These are phyloP conservation scores for Penicillium sp. DNA, from an alignment of 2,329 filamentous ascomycete species.

Conservation along the genomic window DNA sequence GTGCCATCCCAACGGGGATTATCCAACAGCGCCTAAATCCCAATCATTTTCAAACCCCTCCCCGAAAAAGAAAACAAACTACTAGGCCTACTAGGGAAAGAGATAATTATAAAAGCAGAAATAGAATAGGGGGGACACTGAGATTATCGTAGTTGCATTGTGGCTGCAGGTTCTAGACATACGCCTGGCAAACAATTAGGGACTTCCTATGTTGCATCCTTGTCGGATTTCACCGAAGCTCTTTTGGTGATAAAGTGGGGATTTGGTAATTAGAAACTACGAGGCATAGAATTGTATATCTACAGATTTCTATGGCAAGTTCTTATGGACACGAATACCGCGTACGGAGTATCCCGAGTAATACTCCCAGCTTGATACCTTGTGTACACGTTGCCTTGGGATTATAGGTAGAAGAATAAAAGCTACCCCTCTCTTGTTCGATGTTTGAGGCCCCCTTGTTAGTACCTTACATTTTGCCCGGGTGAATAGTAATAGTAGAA, in stretches of 20 bases:
- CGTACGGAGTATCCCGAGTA: neutral
- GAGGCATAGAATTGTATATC: neutral
- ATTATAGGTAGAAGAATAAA: neutral
- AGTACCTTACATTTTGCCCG: constrained; percentile 1
- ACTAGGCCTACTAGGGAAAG: neutral
- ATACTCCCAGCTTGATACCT: neutral
- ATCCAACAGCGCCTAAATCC: neutral
- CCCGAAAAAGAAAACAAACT: neutral
- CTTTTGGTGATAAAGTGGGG: neutral
- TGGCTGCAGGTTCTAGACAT: constrained; percentile 7
- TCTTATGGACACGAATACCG: neutral
- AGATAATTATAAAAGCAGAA: neutral
- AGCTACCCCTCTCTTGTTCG: neutral
- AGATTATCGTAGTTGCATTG: constrained; percentile 2
- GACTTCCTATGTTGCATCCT: neutral
- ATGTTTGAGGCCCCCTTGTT: neutral
- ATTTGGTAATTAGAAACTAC: neutral
- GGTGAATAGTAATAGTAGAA: neutral
- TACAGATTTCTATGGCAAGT: neutral
- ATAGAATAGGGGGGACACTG: neutral
- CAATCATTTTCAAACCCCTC: neutral
- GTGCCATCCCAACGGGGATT: neutral
- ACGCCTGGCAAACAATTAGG: constrained; percentile 5
- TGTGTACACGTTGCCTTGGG: neutral
- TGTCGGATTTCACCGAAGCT: neutral